Conservation (phyloP, 352 stramenopile genomes). For the Proteromonas lacertae region DNA sequence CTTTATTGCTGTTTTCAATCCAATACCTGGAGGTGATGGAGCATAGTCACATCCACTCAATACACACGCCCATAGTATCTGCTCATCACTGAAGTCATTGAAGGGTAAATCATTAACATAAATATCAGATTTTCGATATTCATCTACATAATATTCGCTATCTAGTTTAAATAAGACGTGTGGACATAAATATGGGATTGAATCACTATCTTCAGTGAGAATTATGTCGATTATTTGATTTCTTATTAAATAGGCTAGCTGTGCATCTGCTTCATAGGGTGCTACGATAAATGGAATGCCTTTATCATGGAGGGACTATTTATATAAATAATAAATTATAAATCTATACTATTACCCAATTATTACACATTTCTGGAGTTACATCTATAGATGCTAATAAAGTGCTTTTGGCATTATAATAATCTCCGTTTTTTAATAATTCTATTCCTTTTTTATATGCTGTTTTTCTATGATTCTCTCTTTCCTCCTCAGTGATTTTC, state of each 20-base stretch:
- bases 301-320: conserved; percentile 10
- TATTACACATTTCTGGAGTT: conserved; percentile 14
- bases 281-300: conserved; percentile 69
- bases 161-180: conserved; percentile 70
- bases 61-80: too few species aligned
- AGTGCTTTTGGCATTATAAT: conserved; percentile 6
- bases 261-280: conserved; percentile 86
- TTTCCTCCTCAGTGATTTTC: conserved; percentile 12
- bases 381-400: conserved; percentile 17
- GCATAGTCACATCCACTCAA: too few species aligned
- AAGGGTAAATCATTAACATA: too few species aligned
- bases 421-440: conserved; percentile 8
- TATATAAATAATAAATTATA: not conserved
- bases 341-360: conserved; percentile 8
- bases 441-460: conserved; percentile 5
- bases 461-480: conserved; percentile 1
- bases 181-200: conserved; percentile 55
- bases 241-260: conserved; percentile 59
- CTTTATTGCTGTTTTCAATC: too few species aligned
- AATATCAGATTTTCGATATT: conserved; percentile 32
- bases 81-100: too few species aligned
- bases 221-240: conserved; percentile 46
- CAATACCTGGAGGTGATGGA: too few species aligned
- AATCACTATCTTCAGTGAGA: conserved; percentile 81
- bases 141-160: conserved; percentile 29